Base-by-base conservation (phyloP, 1,139 yeast species). In the Debaryomyces coudertii region DNA sequence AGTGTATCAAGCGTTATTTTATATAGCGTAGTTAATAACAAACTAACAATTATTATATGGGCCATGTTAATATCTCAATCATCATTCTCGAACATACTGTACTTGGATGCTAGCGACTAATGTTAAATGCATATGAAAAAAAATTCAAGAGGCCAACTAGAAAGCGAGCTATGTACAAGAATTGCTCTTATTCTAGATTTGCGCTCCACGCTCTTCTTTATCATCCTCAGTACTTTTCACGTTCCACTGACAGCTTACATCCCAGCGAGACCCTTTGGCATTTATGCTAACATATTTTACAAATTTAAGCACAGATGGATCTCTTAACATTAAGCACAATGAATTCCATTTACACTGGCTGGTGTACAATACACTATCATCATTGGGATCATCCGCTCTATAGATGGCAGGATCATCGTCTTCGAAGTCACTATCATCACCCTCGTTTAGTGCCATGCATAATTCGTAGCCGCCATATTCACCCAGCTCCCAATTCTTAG, bases 241-340 rank as follows among this genome's bases (percentile, higher is more conserved):
- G 54, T 82, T 83, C 95, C 96, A 92, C 58, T 86, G 88, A 48
- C 87, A 83, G 33, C 79, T 74, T 34, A 93, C 71, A 60, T 95
- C 99, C 97, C 97, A 95, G 60, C 99, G 76, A 30, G 95, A 85
- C 1, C 97, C 97, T 51, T 83, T 83, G 6, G 98, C 97, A 54
- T 82, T 82, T 62, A 82, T 82, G 62, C 97, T 88, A 7, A 93
- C 95, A 59, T 93, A 95, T 63, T 95, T 95, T 53, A 93, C 84
- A 65, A 95, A 95, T 63, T 93, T 87, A 63, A 95, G 72, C 23
- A 93, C 92, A 40, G 85, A 80, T 5, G 87, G 83, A 60, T 93
- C 99, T 56, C 98, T 76, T 50, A 88, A 76, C 73, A 90, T 89
- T 49, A 95, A 66, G 18, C 83, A 80, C 47, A 93, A 69, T 22